A percentile compares a stretch with the other conserved stretches of the same genome.
Conservation (phyloP, 164 flowering plant genomes). For the Dillenia turbinata region DNA sequence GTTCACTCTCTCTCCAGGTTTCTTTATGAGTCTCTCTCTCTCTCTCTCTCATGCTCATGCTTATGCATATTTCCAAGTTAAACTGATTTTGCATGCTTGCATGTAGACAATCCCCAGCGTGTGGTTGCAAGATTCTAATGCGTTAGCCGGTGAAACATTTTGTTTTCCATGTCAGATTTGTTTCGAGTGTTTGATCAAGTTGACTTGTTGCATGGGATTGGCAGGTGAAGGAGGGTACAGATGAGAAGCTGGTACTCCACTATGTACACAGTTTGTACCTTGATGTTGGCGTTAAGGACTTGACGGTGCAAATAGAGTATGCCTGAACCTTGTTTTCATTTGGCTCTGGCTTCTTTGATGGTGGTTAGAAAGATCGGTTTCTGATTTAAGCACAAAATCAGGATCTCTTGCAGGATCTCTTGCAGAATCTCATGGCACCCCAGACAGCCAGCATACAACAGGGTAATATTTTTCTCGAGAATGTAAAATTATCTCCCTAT, state of each 20-base stretch:
- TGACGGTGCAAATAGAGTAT: slow-evolving; percentile 67
- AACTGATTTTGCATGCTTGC: too few relatives aligned
- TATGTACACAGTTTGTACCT: slow-evolving; percentile 78
- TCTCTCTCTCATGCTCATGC: too few relatives aligned
- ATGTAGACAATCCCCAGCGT: too few relatives aligned
- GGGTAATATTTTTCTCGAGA: too few relatives aligned
- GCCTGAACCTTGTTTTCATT: slow-evolving; percentile 13
- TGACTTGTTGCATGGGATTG: slow-evolving; percentile 7
- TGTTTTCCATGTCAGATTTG: neutral
- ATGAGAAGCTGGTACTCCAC: slow-evolving; percentile 57
- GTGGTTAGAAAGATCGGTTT: too few relatives aligned
- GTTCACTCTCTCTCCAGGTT: slow-evolving; percentile 79
- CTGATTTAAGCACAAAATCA: too few relatives aligned
- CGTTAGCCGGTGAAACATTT: neutral
- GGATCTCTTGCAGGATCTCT: too few relatives aligned
- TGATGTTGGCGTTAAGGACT: slow-evolving; percentile 80
- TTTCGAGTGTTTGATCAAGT: neutral
- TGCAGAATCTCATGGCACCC: too few relatives aligned
- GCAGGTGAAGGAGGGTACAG: slow-evolving; percentile 70
- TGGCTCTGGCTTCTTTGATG: neutral
- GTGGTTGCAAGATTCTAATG: too few relatives aligned
- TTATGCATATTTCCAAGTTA: too few relatives aligned
- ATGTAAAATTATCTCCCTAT: too few relatives aligned
- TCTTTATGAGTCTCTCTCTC: neutral
- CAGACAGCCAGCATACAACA: too few relatives aligned